Evolutionary conservation across 2,329 filamentous ascomycete species (phyloP).

Genomic region (Aschersonia sp.): DNA sequence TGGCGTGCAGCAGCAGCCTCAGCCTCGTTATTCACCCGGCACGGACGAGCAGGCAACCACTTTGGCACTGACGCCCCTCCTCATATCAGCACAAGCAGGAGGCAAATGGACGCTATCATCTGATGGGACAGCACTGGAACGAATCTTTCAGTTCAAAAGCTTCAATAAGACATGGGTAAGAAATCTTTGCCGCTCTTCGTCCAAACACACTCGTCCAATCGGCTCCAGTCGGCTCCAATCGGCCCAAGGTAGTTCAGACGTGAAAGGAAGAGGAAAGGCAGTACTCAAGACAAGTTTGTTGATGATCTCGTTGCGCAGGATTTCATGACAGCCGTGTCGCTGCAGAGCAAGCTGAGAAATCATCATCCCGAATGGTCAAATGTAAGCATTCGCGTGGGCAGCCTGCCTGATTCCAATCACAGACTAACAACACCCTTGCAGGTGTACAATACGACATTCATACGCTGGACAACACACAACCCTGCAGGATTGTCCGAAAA

Average conservation of each 20-base stretch:
- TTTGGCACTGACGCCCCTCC: conserved; percentile 22
- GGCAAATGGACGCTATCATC: conserved; percentile 35
- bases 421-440: conserved; percentile 11
- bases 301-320: conserved; percentile 28
- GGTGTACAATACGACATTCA: conserved; percentile 56
- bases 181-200: neutral
- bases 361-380: conserved; percentile 72
- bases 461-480: conserved; percentile 61
- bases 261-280: neutral
- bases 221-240: neutral
- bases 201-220: no score
- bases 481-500: conserved; percentile 50
- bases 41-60: conserved; percentile 24
- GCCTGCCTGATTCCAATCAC: no score
- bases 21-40: conserved; percentile 28
- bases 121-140: conserved; percentile 40
- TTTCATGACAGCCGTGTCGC: conserved; percentile 60
- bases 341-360: conserved; percentile 51
- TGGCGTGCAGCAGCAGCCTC: conserved; percentile 4
- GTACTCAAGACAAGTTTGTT: neutral
- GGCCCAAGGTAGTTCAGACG: no score
- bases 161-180: conserved; percentile 50
- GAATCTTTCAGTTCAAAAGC: conserved; percentile 48
- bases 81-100: conserved; percentile 18
- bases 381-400: conserved; percentile 21